Evolutionary conservation across 768 basidiomycete genomes (phyloP), one percentile per base, ranked within the genome.

Genomic region (Suillus paluster): DNA sequence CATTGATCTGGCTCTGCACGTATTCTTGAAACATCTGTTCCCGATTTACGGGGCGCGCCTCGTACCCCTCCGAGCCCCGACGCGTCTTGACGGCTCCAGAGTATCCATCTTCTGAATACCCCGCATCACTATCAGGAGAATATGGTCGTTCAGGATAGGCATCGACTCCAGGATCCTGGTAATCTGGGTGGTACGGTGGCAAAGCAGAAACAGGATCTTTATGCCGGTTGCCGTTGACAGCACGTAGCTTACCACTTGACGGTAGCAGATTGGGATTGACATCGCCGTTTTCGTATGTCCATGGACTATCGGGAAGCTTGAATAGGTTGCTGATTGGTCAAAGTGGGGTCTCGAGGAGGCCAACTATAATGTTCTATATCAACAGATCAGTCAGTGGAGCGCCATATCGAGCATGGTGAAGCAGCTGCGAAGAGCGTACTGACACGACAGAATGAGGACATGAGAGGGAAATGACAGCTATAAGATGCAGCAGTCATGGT

Each of bases 31-130:
- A 73, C 78, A 93, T 81, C 49, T 83, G 84, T 68, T 92, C 89
- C 61, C 92, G 79, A 49, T 84, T 79, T 41, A 84, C 75, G 12
- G 84, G 75, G 15, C 81, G 82, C 50, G 91, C 86, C 70, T 95
- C 93, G 66, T 88, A 91, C 5, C 93, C 93, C 75, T 95, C 94
- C 15, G 92, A 94, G 23, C 93, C 92, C 48, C 85, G 76, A 57
- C 93, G 80, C 52, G 91, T 79, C 36, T 64, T 70, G 17, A 78
- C 73, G n/a, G 75, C 71, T 34, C 67, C 71, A 10, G 62, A 62
- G 23, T 70, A 66, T 25, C 73, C 69, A 23, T 75, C 73, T 46
- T 78, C 76, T n/a, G 73, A 73, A 12, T 67, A 56, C 25, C 74
- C 76, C 44, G 72, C 59, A 45, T 67, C 71, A 11, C 59, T 63